Base-by-base conservation (phyloP, 2,329 filamentous ascomycete genomes). In the Drechmeria coniospora region DNA sequence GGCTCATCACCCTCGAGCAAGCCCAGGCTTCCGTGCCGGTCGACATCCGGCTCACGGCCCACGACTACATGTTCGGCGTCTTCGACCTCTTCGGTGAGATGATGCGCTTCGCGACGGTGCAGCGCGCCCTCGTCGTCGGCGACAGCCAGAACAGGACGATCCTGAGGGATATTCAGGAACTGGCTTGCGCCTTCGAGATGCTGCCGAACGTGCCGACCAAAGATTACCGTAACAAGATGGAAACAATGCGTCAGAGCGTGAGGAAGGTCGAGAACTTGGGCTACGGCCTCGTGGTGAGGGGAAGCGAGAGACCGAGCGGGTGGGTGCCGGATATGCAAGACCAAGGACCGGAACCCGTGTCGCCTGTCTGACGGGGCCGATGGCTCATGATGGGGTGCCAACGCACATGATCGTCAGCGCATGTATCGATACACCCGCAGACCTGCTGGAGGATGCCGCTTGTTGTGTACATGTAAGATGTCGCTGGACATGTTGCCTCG, bases 41-140 rank as follows among this genome's bases (percentile, higher is more conserved):
- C 0, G 63, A 61, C 1, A 65, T 94, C 3, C 43, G 61, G 1
- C 60, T 94, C 13, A 82, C 79, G 2, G 65, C 74, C 15, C 73
- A 87, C 30, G 90, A 98, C 52, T 95, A 93, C 48, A 57, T 93
- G 32, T 76, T 90, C 36, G 90, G 87, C 7, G 56, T 98, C 3
- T 94, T 93, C 45, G 90, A 98, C 51, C 68, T 95, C 40, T 86
- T 86, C 1, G 90, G 90, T 21, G 90, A 98, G 58, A 65, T 95
- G 61, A 98, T 98, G 90, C 71, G 86, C 17, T 95, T 94, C 53
- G 84, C 83, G 0, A 90, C 93, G 27, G 86, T 86, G 5, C 79
- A 84, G 5, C 75, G 62, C 6, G 79, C 78, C 10, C 56, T 51
- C 22, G 30, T 37, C 40, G 50, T 63, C 35, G 62, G 59, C 4